Evolutionary conservation across 2,329 filamentous ascomycete genomes (phyloP).

Genomic region (Botryotinia calthae): DNA sequence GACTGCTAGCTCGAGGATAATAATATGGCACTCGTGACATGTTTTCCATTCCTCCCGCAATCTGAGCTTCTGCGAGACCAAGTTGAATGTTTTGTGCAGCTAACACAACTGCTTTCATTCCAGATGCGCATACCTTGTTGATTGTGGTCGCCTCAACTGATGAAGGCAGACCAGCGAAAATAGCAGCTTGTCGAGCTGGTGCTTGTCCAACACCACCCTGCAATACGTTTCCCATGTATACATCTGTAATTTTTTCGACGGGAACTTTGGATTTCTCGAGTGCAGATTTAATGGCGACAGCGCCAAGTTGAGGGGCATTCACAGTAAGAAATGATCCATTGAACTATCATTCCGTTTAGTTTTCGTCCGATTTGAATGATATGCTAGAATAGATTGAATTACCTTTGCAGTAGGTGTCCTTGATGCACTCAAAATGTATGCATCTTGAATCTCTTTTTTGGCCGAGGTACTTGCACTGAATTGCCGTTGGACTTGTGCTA

Average conservation of each 20-base stretch:
- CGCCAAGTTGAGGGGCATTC: slow-evolving; percentile 82
- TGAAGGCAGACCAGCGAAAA: slow-evolving; percentile 82
- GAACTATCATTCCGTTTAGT: slow-evolving; percentile 59
- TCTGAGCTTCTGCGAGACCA: slow-evolving; percentile 79
- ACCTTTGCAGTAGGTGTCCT: slow-evolving; percentile 90
- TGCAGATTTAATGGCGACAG: slow-evolving; percentile 87
- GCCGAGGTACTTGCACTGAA: slow-evolving; percentile 50
- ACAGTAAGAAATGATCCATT: slow-evolving; percentile 86
- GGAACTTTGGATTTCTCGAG: slow-evolving; percentile 83
- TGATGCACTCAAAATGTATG: slow-evolving; percentile 88
- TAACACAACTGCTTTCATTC: slow-evolving; percentile 85
- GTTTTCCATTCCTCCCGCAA: slow-evolving; percentile 97
- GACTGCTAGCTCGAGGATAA: slow-evolving; percentile 72
- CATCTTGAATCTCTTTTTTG: slow-evolving; percentile 74
- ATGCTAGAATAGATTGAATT: slow-evolving; percentile 39
- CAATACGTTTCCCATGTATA: slow-evolving; percentile 97
- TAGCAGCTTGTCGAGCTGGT: slow-evolving; percentile 83
- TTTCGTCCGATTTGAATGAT: background rate
- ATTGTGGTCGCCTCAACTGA: slow-evolving; percentile 85
- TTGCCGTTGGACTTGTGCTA: slow-evolving; percentile 47
- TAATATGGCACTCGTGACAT: slow-evolving; percentile 96
- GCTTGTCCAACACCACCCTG: slow-evolving; percentile 82
- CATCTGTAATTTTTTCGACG: slow-evolving; percentile 75
- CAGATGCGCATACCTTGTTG: slow-evolving; percentile 97
- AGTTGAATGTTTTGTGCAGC: slow-evolving; percentile 95